Evolutionary conservation across 139 green algal species (phyloP), one percentile per base, ranked within the genome.

Genomic region (Picochlorum costavermella): DNA sequence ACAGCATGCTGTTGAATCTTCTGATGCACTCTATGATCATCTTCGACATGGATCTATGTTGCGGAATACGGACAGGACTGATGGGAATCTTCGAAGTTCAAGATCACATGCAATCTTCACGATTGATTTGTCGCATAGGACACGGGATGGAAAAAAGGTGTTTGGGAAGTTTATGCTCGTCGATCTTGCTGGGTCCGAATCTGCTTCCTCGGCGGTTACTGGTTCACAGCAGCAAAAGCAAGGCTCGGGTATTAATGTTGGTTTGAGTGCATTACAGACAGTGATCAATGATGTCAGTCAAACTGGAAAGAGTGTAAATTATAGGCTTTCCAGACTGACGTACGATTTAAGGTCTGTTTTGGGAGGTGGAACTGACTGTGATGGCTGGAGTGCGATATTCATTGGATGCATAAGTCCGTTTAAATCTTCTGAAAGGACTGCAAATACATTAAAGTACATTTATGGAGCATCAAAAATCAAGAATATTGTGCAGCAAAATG

Each of bases 21-120:
- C 16, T 1, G 40, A n/a, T 53, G 13, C 14, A 20, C 46, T 63
- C 26, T 59, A 61, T 46, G 10, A 50, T 26, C 69, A 73, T 56
- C 43, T 73, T 43, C 33, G 43, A 26, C 16, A 29, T 12, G 67
- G 58, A 3, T 45, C 67, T 1, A 36, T 36, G 17, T 6, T 73
- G 26, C 58, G 67, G 29, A 68, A 69, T 37, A 73, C 67, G 20
- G 67, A 70, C 48, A 36, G 30, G 20, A 74, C 67, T 0, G 25
- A 63, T 11, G 67, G 67, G 33, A 74, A 74, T 43, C 45, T 50
- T 8, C 59, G 67, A 33, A 50, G 23, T 26, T 53, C 25, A 1
- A 31, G 67, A n/a, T 65, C 50, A 6, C 67, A 74, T 29, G 67
- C 67, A 56, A 74, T 74, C 26, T 68, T 74, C 20, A 50, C 67